A percentile compares a stretch with the other conserved stretches of the same genome.
phyloP scores from a whole-genome alignment of 2,329 filamentous ascomycete genomes.

The Alternaria arbusti region DNA sequence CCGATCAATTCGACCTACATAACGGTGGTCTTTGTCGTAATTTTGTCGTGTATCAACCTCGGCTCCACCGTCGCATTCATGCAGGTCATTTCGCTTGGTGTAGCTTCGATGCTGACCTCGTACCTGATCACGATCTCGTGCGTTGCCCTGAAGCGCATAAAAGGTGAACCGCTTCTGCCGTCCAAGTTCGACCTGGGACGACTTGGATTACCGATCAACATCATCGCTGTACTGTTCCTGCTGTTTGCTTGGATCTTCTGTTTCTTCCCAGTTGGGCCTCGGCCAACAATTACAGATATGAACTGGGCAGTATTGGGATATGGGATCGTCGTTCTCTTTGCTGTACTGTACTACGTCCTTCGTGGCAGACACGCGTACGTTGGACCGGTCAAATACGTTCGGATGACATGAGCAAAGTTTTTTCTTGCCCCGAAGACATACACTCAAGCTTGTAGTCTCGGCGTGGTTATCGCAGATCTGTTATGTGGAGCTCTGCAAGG shows the following conservation, averaged over 20 bases:
- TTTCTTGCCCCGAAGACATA: background rate
- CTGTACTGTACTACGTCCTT: slow-evolving; percentile 51
- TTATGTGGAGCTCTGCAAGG: background rate
- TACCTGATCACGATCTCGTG: slow-evolving; percentile 54
- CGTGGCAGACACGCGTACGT: slow-evolving; percentile 50
- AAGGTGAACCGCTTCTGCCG: slow-evolving; percentile 51
- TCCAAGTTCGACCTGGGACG: slow-evolving; percentile 56
- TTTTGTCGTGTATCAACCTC: slow-evolving; percentile 39
- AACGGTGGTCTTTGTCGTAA: slow-evolving; percentile 21
- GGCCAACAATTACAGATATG: slow-evolving; percentile 54
- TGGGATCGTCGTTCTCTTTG: slow-evolving; percentile 50
- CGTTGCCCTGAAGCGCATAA: slow-evolving; percentile 52
- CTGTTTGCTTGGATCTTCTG: slow-evolving; percentile 51
- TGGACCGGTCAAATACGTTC: slow-evolving; percentile 28
- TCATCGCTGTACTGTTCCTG: slow-evolving; percentile 49
- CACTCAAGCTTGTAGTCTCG: background rate
- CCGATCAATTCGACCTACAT: slow-evolving; percentile 32
- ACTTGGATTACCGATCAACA: slow-evolving; percentile 52
- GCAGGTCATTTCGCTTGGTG: slow-evolving; percentile 22
- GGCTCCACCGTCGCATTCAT: slow-evolving; percentile 33
- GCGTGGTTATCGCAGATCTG: background rate
- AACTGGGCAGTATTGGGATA: slow-evolving; percentile 56
- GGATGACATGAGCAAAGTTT: slow-evolving; percentile 5
- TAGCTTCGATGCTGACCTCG: slow-evolving; percentile 23
- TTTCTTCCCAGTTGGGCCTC: slow-evolving; percentile 50